Conservation (phyloP, 139 green algal species). For the Chlorella sp. region DNA sequence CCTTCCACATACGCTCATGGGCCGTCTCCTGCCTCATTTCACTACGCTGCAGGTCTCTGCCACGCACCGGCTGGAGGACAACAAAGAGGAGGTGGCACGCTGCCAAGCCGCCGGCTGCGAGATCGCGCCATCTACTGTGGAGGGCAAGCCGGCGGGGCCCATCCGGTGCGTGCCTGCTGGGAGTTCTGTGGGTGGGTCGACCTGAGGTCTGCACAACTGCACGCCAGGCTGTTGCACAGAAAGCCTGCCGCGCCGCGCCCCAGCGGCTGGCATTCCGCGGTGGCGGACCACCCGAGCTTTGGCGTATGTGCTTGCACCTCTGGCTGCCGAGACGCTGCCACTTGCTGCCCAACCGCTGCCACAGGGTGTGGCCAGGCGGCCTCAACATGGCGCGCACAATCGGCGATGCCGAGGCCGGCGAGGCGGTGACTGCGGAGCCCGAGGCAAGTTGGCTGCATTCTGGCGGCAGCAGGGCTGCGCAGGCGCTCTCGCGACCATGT, state of each 20-base stretch:
- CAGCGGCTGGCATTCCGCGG: neutral
- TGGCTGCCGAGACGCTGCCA: neutral
- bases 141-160: constrained; percentile 63
- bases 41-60: constrained; percentile 39
- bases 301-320: neutral
- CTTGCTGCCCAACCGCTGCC: neutral
- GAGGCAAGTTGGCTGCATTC: constrained; percentile 55
- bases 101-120: constrained; percentile 60
- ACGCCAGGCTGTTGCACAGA: neutral
- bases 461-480: too few species aligned
- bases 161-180: constrained; percentile 37
- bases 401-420: constrained; percentile 72
- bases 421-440: constrained; percentile 50
- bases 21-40: neutral
- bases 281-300: neutral
- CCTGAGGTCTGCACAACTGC: neutral
- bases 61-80: constrained; percentile 80
- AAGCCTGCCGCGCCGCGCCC: neutral
- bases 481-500: too few species aligned
- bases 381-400: constrained; percentile 88
- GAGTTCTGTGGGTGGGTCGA: neutral
- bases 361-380: constrained; percentile 89
- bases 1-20: neutral
- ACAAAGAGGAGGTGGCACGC: constrained; percentile 70
- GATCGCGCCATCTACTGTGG: constrained; percentile 39